phyloP scores from a whole-genome alignment of 768 basidiomycete species.

The Auricularia sp. region DNA sequence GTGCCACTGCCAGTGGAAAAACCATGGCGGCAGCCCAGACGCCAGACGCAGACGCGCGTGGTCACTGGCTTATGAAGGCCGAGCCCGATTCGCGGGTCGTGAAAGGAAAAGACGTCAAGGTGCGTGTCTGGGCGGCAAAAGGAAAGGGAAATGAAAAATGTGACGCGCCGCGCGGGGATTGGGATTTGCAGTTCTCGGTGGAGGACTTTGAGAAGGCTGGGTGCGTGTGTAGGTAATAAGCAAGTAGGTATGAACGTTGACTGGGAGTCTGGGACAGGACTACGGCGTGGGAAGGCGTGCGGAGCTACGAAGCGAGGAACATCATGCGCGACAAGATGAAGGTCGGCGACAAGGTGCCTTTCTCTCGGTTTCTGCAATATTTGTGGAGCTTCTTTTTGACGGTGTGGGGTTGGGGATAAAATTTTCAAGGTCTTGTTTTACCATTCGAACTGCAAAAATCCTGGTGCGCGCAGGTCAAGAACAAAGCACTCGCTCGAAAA shows the following conservation, averaged over 20 bases:
- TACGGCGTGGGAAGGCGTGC: conserved; percentile 82
- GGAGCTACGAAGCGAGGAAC: conserved; percentile 75
- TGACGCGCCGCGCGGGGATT: conserved; percentile 2
- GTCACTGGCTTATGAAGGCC: conserved; percentile 70
- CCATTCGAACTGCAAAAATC: conserved; percentile 77
- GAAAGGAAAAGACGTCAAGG: conserved; percentile 84
- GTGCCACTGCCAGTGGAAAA: conserved; percentile 2
- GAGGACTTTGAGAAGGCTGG: conserved; percentile 66
- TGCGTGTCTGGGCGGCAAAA: conserved; percentile 10
- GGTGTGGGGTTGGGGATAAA: no score
- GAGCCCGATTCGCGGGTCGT: conserved; percentile 77
- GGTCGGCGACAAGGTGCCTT: conserved; percentile 56
- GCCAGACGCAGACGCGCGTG: no score
- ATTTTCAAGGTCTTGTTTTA: conserved; percentile 63
- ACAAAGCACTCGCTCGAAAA: no score
- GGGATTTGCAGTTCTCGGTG: conserved; percentile 58
- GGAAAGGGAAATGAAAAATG: conserved; percentile 9
- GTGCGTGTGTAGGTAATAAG: not conserved
- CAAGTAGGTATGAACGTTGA: not conserved
- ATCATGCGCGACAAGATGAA: conserved; percentile 69
- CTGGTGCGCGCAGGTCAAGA: conserved; percentile 37
- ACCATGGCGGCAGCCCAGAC: no score
- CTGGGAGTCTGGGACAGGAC: conserved; percentile 24
- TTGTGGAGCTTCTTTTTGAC: not conserved
- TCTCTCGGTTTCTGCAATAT: not conserved